Evolutionary conservation across 306 rosid species (phyloP).

Genomic region (Quercus parvula): DNA sequence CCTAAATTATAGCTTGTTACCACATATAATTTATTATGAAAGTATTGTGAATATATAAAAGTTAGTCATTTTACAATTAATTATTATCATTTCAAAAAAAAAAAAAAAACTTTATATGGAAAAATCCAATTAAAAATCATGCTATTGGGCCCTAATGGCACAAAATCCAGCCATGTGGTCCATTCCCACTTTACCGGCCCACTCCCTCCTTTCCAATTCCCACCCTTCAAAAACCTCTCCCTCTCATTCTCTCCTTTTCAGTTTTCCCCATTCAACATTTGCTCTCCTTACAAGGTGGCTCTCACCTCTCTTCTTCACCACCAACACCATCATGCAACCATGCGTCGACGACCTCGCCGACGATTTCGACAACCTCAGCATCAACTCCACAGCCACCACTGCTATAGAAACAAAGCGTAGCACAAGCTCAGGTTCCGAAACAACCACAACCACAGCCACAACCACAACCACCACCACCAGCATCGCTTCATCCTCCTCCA

Average conservation of each 20-base stretch:
- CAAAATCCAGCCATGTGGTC: not conserved
- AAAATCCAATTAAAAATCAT: not conserved
- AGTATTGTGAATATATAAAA: too few relatives aligned
- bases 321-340: constrained; percentile 9
- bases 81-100: too few relatives aligned
- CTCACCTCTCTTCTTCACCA: not conserved
- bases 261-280: not conserved
- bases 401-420: constrained; percentile 1
- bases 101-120: too few relatives aligned
- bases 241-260: not conserved
- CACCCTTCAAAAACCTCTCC: constrained; percentile 19
- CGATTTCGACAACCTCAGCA: constrained; percentile 21
- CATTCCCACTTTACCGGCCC: constrained; percentile 15
- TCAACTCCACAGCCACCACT: not conserved
- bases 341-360: constrained; percentile 8
- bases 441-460: not conserved
- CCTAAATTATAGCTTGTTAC: too few relatives aligned
- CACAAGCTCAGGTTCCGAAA: constrained; percentile 24
- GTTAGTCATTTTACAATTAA: too few relatives aligned
- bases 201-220: not conserved
- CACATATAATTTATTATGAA: too few relatives aligned
- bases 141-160: not conserved
- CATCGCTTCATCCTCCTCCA: constrained; percentile 1
- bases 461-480: not conserved
- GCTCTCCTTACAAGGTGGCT: not conserved